These are phyloP conservation scores for Helianthus annuus DNA, from an alignment of 129 eudicot species.

Conservation along the genomic window HanXRQr2.0-SUNRISE NC_035440.2:14953027-14953526, in stretches of 20 bases:
- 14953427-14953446: constrained; percentile 26
- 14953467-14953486: constrained; percentile 31
- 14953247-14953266: not conserved
- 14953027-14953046: too few species aligned
- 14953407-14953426: constrained; percentile 21
- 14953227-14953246: not conserved
- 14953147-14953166: too few species aligned
- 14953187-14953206: not conserved
- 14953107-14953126: too few species aligned
- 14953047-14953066: too few species aligned
- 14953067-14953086: not conserved
- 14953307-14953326: not conserved
- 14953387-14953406: constrained; percentile 29
- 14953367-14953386: constrained; percentile 3
- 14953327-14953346: constrained; percentile 5
- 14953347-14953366: constrained; percentile 12
- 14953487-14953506: constrained; percentile 62
- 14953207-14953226: not conserved
- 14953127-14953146: not conserved
- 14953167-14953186: too few species aligned
- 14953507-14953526: constrained; percentile 70
- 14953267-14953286: not conserved
- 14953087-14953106: not conserved
- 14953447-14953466: constrained; percentile 26
- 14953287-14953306: not conserved